Evolutionary conservation across 345 rosid genomes (phyloP), one percentile per base, ranked within the genome.

Genomic region (Barbarea vulgaris): DNA sequence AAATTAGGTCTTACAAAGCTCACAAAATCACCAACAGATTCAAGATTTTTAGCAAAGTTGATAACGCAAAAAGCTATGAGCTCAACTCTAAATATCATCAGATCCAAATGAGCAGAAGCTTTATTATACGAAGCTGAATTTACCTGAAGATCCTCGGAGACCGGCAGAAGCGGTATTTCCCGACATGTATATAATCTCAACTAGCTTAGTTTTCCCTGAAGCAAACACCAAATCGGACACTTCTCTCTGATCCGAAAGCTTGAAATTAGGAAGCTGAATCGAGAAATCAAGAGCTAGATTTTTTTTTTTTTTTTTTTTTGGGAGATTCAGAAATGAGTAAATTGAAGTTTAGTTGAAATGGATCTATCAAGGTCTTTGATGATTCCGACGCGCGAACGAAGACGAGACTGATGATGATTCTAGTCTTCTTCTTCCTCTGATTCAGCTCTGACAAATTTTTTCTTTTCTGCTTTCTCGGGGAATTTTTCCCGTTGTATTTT

Each of bases 121-220:
- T 52, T 28, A 53, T 1, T 6, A 13, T 5, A 52, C 63, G 12
- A 39, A 77, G 18, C 21, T 13, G 55, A 55, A 46, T 75, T 76
- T 56, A 89, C 96, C 93, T 51, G 90, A 77, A 51, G 81, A 59
- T 33, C 62, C 78, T 63, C 84, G 84, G 81, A 65, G 58, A 79
- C 77, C 65, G 69, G 71, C 47, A 27, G 69, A 70, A 74, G 64
- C 72, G 12, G 71, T 67, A 86, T 52, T 75, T 70, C 82, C 78
- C 58, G 87, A 80, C 87, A 89, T 84, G 82, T 70, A 82, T 28
- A 22, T 11, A 13, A 55, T 28, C 14, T 15, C 37, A 18, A 64
- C 36, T 22, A 18, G 3, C 39, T 64, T 44, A 14, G 65, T 13
- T 76, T 21, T 24, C 24, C n/a, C 17, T 1, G 46, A 37, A 67